Evolutionary conservation across 441 rosid species (phyloP).

Genomic region (Erodium texanum): DNA sequence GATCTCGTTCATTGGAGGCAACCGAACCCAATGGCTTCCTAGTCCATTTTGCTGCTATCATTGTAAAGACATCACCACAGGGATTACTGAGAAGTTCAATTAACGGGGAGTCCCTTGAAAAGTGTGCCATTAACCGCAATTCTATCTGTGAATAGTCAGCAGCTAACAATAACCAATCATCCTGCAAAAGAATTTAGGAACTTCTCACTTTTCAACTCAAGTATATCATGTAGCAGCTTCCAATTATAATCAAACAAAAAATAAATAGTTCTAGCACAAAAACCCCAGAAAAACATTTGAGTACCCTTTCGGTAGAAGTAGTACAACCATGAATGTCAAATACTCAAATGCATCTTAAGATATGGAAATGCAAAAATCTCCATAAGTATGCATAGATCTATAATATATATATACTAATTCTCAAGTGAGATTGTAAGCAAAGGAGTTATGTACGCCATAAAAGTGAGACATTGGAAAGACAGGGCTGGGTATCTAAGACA

Average conservation of each 20-base stretch:
- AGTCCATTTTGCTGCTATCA: conserved; percentile 90
- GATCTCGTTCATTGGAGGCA: conserved; percentile 65
- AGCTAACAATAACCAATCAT: conserved; percentile 78
- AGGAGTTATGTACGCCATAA: too few species aligned
- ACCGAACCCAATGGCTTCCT: conserved; percentile 59
- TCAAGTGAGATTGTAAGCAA: too few species aligned
- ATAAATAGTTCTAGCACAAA: not conserved
- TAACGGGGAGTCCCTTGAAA: conserved; percentile 69
- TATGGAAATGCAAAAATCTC: not conserved
- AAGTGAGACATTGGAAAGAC: not conserved
- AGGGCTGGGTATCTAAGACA: not conserved
- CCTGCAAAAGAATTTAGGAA: conserved; percentile 42
- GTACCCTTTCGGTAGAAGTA: not conserved
- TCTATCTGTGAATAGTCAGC: conserved; percentile 99
- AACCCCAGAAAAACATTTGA: not conserved
- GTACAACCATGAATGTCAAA: not conserved
- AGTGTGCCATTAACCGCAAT: conserved; percentile 89
- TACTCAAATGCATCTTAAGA: not conserved
- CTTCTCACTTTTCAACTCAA: not conserved
- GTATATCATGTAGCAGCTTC: not conserved
- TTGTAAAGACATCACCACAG: conserved; percentile 74
- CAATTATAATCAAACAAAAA: not conserved
- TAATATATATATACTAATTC: not conserved
- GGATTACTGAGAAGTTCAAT: conserved; percentile 74
- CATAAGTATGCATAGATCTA: not conserved